Conservation (phyloP, 495 filamentous ascomycete genomes). For the Penicillium simplicissimum region DNA sequence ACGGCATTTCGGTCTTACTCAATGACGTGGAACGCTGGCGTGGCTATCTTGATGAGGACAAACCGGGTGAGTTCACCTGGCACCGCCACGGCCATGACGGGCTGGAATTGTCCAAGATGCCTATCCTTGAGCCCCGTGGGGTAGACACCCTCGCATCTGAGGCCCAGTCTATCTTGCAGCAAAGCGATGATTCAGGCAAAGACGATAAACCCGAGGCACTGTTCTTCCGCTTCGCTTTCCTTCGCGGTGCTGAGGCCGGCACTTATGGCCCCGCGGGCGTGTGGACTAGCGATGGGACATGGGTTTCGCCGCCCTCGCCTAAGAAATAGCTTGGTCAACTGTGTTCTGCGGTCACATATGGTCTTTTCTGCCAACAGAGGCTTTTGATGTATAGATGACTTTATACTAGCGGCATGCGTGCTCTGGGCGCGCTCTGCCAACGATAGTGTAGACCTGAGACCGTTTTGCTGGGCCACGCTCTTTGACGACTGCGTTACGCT, state of each 20-base stretch:
- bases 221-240: slow-evolving; percentile 85
- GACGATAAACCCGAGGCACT: slow-evolving; percentile 51
- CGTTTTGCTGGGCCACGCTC: slow-evolving; percentile 8
- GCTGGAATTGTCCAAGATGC: slow-evolving; percentile 31
- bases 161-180: slow-evolving; percentile 28
- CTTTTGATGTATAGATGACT: slow-evolving; percentile 18
- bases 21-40: slow-evolving; percentile 91
- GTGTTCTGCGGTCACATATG: background rate
- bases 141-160: slow-evolving; percentile 13
- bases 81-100: slow-evolving; percentile 47
- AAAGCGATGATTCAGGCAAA: slow-evolving; percentile 42
- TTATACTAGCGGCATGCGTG: slow-evolving; percentile 18
- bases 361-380: background rate
- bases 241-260: slow-evolving; percentile 65
- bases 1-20: slow-evolving; percentile 85
- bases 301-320: slow-evolving; percentile 51
- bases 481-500: slow-evolving; percentile 12
- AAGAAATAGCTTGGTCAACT: slow-evolving; percentile 25
- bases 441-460: slow-evolving; percentile 4
- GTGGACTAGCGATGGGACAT: slow-evolving; percentile 69
- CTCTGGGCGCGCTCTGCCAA: slow-evolving; percentile 25
- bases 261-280: slow-evolving; percentile 82
- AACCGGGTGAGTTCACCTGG: slow-evolving; percentile 47
- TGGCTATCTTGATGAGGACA: slow-evolving; percentile 55
- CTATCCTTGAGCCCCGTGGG: slow-evolving; percentile 22